phyloP scores from a whole-genome alignment of 768 basidiomycete genomes.

The Phaeolepiota aurea region DNA sequence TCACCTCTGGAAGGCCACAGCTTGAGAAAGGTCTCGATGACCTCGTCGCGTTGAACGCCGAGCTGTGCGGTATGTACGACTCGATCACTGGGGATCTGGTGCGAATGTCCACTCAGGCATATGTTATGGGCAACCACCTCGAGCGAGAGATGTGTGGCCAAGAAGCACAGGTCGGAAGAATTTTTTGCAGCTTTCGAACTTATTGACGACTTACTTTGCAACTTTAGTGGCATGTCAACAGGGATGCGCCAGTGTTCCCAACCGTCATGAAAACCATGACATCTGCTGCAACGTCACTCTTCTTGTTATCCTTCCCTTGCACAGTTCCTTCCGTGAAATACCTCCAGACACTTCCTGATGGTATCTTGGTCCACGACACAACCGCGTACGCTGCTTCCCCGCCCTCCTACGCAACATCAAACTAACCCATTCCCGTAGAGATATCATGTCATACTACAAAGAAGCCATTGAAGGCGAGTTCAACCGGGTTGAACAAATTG shows the following conservation, averaged over 20 bases:
- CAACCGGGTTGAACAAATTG: neutral
- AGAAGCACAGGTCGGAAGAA: neutral
- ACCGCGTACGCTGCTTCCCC: neutral
- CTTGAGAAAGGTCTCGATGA: neutral
- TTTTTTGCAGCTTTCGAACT: neutral
- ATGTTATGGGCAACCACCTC: neutral
- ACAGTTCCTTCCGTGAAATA: neutral
- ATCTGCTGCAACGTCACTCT: neutral
- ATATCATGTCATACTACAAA: neutral
- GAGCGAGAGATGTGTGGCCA: neutral
- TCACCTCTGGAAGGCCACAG: neutral
- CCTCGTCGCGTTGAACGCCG: neutral
- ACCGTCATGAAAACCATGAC: neutral
- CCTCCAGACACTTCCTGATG: neutral
- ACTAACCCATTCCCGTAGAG: too few species aligned
- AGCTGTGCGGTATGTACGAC: neutral
- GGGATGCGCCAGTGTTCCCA: neutral
- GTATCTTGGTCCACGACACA: neutral
- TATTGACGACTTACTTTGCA: neutral
- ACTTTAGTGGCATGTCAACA: neutral
- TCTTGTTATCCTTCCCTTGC: neutral
- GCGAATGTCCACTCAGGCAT: neutral
- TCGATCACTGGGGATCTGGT: neutral
- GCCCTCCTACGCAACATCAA: too few species aligned
- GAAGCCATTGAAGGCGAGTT: neutral